Percentiles rank a stretch among this genome's conserved stretches.
phyloP scores from a whole-genome alignment of 768 basidiomycete genomes.

The Rickenella mellea region DNA sequence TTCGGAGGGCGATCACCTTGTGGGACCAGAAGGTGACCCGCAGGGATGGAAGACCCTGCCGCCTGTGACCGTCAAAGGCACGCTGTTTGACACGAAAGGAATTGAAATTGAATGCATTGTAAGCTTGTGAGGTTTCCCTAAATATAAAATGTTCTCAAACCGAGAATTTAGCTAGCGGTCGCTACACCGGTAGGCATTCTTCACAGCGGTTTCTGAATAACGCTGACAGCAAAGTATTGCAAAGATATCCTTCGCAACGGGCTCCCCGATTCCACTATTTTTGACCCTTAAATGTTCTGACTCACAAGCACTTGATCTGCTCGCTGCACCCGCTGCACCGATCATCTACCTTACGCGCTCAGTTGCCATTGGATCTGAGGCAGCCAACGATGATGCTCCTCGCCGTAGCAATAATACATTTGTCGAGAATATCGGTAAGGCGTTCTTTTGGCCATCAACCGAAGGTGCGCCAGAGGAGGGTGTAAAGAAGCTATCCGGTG shows the following conservation, averaged over 20 bases:
- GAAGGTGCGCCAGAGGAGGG: conserved; percentile 21
- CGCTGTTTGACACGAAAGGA: conserved; percentile 21
- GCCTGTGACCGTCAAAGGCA: conserved; percentile 23
- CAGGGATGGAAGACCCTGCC: conserved; percentile 29
- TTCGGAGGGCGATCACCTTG: conserved; percentile 19
- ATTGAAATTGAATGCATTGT: conserved; percentile 23
- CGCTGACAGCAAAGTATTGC: not conserved
- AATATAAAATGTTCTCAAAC: not conserved
- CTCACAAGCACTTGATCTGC: conserved; percentile 38
- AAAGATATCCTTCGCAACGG: conserved; percentile 42
- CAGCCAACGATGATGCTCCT: conserved; percentile 27
- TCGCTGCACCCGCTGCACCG: conserved; percentile 31
- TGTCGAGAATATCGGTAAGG: conserved; percentile 28
- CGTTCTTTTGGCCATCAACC: conserved; percentile 38
- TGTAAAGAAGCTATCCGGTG: conserved; percentile 35
- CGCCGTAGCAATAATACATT: conserved; percentile 40
- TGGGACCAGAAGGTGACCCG: conserved; percentile 30
- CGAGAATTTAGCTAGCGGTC: conserved; percentile 30
- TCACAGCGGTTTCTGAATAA: not conserved
- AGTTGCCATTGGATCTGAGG: conserved; percentile 38
- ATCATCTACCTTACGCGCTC: conserved; percentile 35
- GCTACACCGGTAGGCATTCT: conserved; percentile 33
- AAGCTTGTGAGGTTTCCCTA: conserved; percentile 9
- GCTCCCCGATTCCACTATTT: conserved; percentile 39
- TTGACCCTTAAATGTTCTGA: conserved; percentile 37